Percentiles rank a stretch among this genome's conserved stretches.
phyloP scores from a whole-genome alignment of 495 filamentous ascomycete genomes.

The Penicillium paradoxum region DNA sequence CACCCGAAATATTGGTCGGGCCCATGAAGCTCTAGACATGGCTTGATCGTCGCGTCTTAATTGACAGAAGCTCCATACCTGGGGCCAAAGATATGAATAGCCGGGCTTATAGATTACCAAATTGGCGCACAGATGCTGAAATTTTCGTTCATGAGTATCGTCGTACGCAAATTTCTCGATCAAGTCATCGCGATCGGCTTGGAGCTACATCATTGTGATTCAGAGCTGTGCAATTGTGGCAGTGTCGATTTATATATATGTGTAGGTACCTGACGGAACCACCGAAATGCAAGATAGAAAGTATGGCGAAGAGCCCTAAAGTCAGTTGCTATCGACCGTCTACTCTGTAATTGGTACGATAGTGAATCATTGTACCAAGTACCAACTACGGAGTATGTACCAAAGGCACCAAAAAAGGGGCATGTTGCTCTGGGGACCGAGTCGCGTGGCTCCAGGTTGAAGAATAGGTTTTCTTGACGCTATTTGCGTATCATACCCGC shows the following conservation, averaged over 20 bases:
- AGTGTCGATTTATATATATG: background rate
- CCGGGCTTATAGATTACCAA: background rate
- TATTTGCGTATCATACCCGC: background rate
- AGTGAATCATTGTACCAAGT: background rate
- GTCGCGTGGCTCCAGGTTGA: background rate
- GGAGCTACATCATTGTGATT: background rate
- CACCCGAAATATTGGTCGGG: background rate
- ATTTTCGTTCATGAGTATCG: background rate
- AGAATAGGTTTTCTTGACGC: background rate
- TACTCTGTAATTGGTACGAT: background rate
- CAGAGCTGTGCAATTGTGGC: background rate
- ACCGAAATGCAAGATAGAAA: background rate
- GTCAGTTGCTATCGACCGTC: background rate
- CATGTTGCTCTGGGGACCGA: constrained; percentile 12
- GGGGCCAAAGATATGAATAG: background rate
- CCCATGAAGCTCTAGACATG: constrained; percentile 14
- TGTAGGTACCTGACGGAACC: background rate
- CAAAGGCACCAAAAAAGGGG: constrained; percentile 4
- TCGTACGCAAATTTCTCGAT: background rate
- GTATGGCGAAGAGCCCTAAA: background rate
- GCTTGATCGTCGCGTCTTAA: constrained; percentile 13
- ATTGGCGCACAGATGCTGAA: background rate
- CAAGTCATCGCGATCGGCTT: background rate
- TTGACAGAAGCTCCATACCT: constrained; percentile 9
- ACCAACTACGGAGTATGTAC: no score